phyloP scores from a whole-genome alignment of 257 asterid genomes.

The Salvia hispanica region DNA sequence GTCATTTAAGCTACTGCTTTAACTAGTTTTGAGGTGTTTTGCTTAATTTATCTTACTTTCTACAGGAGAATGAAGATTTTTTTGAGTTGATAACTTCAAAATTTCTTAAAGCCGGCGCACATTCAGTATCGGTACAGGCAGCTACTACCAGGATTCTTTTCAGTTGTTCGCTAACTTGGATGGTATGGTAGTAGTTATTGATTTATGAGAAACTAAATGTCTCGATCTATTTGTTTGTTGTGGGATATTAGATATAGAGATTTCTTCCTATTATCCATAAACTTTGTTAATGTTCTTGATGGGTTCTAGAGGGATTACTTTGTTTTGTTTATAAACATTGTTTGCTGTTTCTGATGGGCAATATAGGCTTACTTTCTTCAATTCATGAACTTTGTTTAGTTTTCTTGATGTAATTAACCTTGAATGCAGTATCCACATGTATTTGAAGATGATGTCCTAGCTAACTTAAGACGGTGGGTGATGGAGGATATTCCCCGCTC shows the following conservation, averaged over 20 bases:
- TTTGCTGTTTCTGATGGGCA: too few relatives aligned
- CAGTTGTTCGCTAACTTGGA: conserved; percentile 90
- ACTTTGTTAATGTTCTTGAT: too few relatives aligned
- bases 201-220: not conserved
- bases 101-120: conserved; percentile 59
- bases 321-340: too few relatives aligned
- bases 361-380: too few relatives aligned
- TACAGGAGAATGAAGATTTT: conserved; percentile 95
- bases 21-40: conserved; percentile 5
- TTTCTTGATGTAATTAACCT: conserved; percentile 33
- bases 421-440: conserved; percentile 87
- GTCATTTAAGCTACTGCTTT: not conserved
- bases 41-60: conserved; percentile 28
- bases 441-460: conserved; percentile 85
- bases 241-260: not conserved
- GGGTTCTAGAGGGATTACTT: too few relatives aligned
- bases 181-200: conserved; percentile 47
- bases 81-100: conserved; percentile 83
- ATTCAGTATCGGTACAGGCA: conserved; percentile 72
- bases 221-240: not conserved
- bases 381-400: too few relatives aligned
- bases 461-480: conserved; percentile 82
- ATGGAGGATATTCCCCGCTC: conserved; percentile 69
- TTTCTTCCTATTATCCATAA: too few relatives aligned
- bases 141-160: conserved; percentile 86